A percentile compares a stretch with the other conserved stretches of the same genome.
phyloP scores from a whole-genome alignment of 345 rosid genomes.

The Firmiana major region DNA sequence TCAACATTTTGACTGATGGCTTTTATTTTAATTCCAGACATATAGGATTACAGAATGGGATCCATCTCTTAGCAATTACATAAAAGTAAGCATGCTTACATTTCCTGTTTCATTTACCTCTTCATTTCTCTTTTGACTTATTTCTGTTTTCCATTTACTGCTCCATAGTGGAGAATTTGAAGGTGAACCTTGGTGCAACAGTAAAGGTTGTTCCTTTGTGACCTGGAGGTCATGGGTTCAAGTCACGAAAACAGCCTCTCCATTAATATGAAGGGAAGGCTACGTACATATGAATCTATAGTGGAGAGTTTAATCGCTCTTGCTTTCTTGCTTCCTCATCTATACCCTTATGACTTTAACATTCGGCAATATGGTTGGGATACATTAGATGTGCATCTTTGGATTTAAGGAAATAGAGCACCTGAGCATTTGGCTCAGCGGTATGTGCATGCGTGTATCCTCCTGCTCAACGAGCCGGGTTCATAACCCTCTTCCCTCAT shows the following conservation, averaged over 20 bases:
- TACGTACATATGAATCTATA: background rate
- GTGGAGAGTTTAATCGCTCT: background rate
- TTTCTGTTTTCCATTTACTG: background rate
- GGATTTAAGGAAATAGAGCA: background rate
- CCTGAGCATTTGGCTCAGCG: background rate
- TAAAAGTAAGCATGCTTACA: constrained; percentile 55
- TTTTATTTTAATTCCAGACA: constrained; percentile 39
- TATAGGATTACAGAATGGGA: constrained; percentile 85
- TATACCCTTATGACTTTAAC: background rate
- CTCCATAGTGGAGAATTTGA: no score
- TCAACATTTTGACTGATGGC: constrained; percentile 8
- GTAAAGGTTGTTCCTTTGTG: no score
- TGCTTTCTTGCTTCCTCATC: background rate
- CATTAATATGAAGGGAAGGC: no score
- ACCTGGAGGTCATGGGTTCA: no score
- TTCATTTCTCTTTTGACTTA: background rate
- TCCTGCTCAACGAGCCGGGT: background rate
- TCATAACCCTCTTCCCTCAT: background rate
- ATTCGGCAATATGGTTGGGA: background rate
- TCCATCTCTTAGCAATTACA: constrained; percentile 61
- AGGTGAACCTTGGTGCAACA: no score
- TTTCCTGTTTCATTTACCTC: background rate
- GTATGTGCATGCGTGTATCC: background rate
- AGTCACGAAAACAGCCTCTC: no score
- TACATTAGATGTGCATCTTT: background rate